Evolutionary conservation across 805 yeast genomes (phyloP).

Genomic region (Lipomyces sp.): DNA sequence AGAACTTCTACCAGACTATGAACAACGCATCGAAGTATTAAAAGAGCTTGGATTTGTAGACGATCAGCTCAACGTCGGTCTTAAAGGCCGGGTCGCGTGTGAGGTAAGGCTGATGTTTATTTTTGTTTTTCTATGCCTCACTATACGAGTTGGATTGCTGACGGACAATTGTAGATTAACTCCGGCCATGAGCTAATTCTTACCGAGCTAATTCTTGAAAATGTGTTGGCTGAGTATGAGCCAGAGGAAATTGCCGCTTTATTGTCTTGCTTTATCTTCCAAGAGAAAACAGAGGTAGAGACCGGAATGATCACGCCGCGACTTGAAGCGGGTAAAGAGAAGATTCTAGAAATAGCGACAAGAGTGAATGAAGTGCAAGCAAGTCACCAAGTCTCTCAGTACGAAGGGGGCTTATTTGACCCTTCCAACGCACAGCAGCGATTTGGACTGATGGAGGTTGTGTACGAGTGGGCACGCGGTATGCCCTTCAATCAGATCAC

Average conservation of each 20-base stretch:
- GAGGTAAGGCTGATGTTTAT: constrained; percentile 45
- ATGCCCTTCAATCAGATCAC: constrained; percentile 86
- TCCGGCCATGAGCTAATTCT: constrained; percentile 87
- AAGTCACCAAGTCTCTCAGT: constrained; percentile 58
- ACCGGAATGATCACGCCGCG: constrained; percentile 68
- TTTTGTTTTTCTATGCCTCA: not conserved
- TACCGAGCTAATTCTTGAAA: constrained; percentile 86
- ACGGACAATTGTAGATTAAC: constrained; percentile 56
- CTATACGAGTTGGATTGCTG: not conserved
- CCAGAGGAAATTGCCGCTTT: constrained; percentile 97
- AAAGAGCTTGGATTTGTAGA: constrained; percentile 80
- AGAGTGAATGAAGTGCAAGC: constrained; percentile 59
- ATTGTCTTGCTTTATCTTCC: constrained; percentile 87
- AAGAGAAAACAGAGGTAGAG: constrained; percentile 71
- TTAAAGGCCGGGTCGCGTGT: constrained; percentile 92
- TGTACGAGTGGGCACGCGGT: constrained; percentile 98
- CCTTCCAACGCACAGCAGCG: constrained; percentile 55
- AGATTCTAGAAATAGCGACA: constrained; percentile 68
- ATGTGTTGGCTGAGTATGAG: constrained; percentile 87
- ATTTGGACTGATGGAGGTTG: constrained; percentile 88
- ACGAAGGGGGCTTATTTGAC: constrained; percentile 78
- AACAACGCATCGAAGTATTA: constrained; percentile 77
- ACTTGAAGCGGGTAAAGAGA: constrained; percentile 56
- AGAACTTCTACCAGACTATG: constrained; percentile 89
- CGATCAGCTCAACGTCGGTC: constrained; percentile 60